Percentiles rank a stretch among this genome's conserved stretches.
phyloP scores from a whole-genome alignment of 345 rosid species.

The Excoecaria agallocha region DNA sequence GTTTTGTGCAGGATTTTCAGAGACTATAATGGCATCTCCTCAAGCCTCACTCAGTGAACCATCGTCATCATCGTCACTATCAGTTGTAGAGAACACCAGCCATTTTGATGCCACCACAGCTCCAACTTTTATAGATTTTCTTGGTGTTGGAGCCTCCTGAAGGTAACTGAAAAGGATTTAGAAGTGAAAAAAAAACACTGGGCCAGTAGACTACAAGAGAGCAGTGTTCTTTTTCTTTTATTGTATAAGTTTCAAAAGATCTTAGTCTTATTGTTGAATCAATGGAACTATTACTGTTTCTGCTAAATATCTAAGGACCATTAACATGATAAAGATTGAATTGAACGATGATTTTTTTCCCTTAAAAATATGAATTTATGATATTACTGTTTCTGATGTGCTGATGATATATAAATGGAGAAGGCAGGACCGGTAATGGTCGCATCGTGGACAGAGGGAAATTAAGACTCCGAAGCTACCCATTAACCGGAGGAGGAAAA shows the following conservation, averaged over 20 bases:
- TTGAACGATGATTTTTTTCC: no score
- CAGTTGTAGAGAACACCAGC: slow-evolving; percentile 33
- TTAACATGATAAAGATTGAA: no score
- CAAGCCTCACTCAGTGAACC: slow-evolving; percentile 43
- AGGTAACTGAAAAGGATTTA: slow-evolving; percentile 6
- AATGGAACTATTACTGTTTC: not conserved
- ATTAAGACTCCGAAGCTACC: not conserved
- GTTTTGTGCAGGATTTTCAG: slow-evolving; percentile 30
- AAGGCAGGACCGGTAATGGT: not conserved
- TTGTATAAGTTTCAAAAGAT: not conserved
- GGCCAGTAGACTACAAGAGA: no score
- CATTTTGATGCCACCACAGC: slow-evolving; percentile 22
- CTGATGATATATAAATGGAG: not conserved
- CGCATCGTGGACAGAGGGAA: no score
- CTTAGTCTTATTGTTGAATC: no score
- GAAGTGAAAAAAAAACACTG: not conserved
- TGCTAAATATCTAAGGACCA: no score
- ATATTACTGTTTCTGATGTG: no score
- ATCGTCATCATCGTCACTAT: slow-evolving; percentile 35
- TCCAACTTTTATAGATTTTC: slow-evolving; percentile 62
- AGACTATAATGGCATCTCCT: slow-evolving; percentile 40
- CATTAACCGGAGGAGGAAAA: slow-evolving; percentile 17
- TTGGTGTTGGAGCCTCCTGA: slow-evolving; percentile 45
- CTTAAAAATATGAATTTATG: no score
- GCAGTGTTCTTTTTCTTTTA: not conserved